phyloP scores from a whole-genome alignment of 768 basidiomycete genomes.

The Boletus subparvulus region DNA sequence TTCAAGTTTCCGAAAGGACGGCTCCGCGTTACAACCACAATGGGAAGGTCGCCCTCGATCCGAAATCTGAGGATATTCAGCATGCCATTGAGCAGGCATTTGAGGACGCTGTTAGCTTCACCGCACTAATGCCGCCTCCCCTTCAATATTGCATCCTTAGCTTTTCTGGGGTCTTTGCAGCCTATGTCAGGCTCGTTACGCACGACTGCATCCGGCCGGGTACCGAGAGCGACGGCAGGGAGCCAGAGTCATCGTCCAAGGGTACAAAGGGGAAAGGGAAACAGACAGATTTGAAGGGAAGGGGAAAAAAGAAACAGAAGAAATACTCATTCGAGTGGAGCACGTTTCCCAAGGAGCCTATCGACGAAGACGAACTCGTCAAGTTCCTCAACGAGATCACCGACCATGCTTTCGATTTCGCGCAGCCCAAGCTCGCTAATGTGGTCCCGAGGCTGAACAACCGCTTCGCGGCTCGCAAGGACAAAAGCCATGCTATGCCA shows the following conservation, averaged over 20 bases:
- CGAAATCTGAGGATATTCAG: not conserved
- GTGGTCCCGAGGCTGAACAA: not conserved
- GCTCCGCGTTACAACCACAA: not conserved
- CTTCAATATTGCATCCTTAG: conserved; percentile 78
- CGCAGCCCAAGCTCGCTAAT: not conserved
- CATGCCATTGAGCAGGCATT: not conserved
- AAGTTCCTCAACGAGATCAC: conserved; percentile 5
- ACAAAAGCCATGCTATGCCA: too few relatives aligned
- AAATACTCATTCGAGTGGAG: conserved; percentile 6
- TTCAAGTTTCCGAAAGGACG: not conserved
- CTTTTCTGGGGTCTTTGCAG: conserved; percentile 64
- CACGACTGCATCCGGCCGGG: not conserved
- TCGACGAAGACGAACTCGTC: conserved; percentile 4
- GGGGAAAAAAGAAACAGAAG: not conserved
- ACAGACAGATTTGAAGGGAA: not conserved
- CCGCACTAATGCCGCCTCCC: conserved; percentile 63
- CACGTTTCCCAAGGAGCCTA: conserved; percentile 2
- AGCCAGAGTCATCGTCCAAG: not conserved
- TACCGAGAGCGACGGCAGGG: not conserved
- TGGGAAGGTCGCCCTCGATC: not conserved
- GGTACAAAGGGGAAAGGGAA: not conserved
- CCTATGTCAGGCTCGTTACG: conserved; percentile 60
- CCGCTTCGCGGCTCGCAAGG: not conserved
- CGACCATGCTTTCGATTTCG: not conserved
- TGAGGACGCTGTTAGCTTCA: conserved; percentile 34